phyloP scores from a whole-genome alignment of 495 filamentous ascomycete genomes.

The Aspergillus nidulans region DNA sequence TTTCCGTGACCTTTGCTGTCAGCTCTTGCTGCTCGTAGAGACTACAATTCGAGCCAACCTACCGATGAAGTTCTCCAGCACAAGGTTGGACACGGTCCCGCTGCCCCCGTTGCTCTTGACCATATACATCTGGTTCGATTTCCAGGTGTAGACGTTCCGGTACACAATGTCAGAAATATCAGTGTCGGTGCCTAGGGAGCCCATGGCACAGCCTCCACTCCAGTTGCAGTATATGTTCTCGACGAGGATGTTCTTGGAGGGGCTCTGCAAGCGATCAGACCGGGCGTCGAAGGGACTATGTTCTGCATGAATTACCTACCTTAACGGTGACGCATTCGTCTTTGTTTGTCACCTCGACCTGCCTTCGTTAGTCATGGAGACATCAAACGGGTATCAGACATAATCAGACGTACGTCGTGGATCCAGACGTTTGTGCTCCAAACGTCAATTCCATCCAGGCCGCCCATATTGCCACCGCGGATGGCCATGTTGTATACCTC shows the following conservation, averaged over 20 bases:
- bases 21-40: background rate
- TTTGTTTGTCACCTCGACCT: slow-evolving; percentile 53
- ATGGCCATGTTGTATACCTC: slow-evolving; percentile 54
- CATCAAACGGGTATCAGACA: background rate
- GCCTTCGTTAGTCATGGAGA: slow-evolving; percentile 12
- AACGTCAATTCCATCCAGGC: slow-evolving; percentile 49
- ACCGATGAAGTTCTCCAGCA: slow-evolving; percentile 49
- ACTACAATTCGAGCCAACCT: slow-evolving; percentile 11
- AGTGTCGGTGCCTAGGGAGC: slow-evolving; percentile 37
- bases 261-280: slow-evolving; percentile 21
- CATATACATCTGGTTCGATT: slow-evolving; percentile 59
- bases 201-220: slow-evolving; percentile 52
- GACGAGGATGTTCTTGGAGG: slow-evolving; percentile 47
- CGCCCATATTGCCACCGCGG: slow-evolving; percentile 44
- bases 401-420: slow-evolving; percentile 38
- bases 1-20: slow-evolving; percentile 39
- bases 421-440: slow-evolving; percentile 49
- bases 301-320: slow-evolving; percentile 14
- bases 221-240: slow-evolving; percentile 58
- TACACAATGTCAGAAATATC: slow-evolving; percentile 46
- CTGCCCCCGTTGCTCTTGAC: slow-evolving; percentile 57
- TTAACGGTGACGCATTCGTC: slow-evolving; percentile 54
- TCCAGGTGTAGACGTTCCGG: slow-evolving; percentile 49
- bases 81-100: slow-evolving; percentile 41
- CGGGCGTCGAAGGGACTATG: too few relatives aligned